Conservation (phyloP, 169 alveolate species). For the Plasmodium malariae region DNA sequence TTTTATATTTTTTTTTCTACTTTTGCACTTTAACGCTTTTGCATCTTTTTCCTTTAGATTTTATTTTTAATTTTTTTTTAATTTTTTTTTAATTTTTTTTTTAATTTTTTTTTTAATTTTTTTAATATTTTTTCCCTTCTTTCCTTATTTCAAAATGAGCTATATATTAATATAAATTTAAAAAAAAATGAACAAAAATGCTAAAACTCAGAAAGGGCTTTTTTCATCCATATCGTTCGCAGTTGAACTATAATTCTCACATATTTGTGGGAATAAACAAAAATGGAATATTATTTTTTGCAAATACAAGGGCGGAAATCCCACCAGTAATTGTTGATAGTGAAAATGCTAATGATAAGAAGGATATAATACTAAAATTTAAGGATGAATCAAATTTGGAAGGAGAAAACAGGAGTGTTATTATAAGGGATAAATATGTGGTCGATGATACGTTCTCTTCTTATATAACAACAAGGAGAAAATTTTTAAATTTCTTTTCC, state of each 20-base stretch:
- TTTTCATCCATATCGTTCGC: neutral
- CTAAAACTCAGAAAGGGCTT: neutral
- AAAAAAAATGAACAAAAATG: neutral
- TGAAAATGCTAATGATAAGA: too few relatives aligned
- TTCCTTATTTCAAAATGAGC: neutral
- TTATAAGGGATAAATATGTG: neutral
- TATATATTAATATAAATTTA: too few relatives aligned
- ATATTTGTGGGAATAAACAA: too few relatives aligned
- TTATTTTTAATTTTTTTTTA: neutral
- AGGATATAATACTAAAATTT: neutral
- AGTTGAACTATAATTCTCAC: too few relatives aligned
- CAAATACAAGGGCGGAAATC: too few relatives aligned
- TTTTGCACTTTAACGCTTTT: too few relatives aligned
- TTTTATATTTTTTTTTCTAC: too few relatives aligned
- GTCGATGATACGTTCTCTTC: constrained; percentile 29
- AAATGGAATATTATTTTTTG: too few relatives aligned
- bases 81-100: neutral
- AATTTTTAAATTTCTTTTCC: constrained; percentile 2
- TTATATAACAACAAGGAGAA: constrained; percentile 27
- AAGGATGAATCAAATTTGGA: neutral
- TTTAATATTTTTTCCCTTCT: neutral
- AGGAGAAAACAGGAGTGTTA: neutral
- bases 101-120: neutral
- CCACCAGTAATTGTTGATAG: too few relatives aligned
- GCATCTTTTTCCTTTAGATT: neutral